Conservation (phyloP, 257 asterid genomes). For the Striga asiatica region DNA sequence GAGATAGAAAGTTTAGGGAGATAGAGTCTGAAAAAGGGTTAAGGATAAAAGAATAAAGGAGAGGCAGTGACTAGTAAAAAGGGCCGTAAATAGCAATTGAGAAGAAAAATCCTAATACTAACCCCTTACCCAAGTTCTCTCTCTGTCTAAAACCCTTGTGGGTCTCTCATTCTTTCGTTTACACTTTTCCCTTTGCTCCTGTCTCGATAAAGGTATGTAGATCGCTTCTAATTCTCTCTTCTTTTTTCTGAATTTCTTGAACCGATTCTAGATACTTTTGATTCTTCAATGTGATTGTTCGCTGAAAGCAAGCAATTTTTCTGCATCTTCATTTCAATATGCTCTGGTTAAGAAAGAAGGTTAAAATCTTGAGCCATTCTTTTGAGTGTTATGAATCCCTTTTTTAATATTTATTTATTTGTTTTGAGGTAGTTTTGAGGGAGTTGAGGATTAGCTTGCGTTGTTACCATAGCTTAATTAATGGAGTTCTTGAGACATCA, state of each 20-base stretch:
- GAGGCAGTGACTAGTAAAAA: too few relatives aligned
- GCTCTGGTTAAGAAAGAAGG: neutral
- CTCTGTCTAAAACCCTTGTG: constrained; percentile 21
- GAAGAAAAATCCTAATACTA: constrained; percentile 15
- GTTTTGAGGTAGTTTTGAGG: too few relatives aligned
- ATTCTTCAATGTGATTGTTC: neutral
- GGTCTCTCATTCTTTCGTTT: neutral
- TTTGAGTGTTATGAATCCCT: too few relatives aligned
- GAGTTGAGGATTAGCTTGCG: too few relatives aligned
- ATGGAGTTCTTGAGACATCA: too few relatives aligned
- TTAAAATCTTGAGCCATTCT: neutral
- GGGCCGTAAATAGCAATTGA: too few relatives aligned
- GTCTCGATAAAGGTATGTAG: constrained; percentile 13
- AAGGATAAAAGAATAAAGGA: too few relatives aligned
- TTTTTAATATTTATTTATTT: too few relatives aligned
- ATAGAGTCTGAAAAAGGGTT: too few relatives aligned
- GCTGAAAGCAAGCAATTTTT: neutral
- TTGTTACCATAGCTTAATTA: too few relatives aligned
- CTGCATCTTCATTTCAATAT: neutral
- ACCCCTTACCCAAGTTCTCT: constrained; percentile 26
- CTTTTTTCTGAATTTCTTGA: neutral
- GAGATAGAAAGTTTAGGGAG: too few relatives aligned
- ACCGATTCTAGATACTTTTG: neutral
- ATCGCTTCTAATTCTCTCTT: neutral
- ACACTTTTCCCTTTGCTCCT: neutral